A percentile compares a stretch with the other conserved stretches of the same genome.
Evolutionary conservation across 108 stramenopile genomes (phyloP).

Genomic region (Cyclotella atomus): DNA sequence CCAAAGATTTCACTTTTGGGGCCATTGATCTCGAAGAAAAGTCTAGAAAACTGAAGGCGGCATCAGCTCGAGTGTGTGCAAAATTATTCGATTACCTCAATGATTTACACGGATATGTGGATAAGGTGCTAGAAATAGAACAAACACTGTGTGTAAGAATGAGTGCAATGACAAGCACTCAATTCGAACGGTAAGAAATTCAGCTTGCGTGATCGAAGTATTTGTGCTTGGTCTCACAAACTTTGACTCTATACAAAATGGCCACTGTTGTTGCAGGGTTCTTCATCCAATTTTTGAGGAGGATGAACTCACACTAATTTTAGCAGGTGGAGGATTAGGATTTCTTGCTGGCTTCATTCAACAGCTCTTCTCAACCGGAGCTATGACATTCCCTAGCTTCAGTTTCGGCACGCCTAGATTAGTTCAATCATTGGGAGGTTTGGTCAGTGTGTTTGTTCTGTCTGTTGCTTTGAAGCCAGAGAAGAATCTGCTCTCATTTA

Average conservation of each 20-base stretch:
- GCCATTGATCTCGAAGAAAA: conserved; percentile 35
- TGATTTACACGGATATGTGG: conserved; percentile 64
- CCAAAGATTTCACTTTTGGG: conserved; percentile 37
- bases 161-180: conserved; percentile 58
- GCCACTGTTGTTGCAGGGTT: too few species aligned
- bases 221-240: too few species aligned
- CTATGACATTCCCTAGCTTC: conserved; percentile 28
- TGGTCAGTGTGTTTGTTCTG: conserved; percentile 36
- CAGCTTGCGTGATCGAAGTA: too few species aligned
- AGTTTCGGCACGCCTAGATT: conserved; percentile 34
- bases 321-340: conserved; percentile 76
- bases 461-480: conserved; percentile 43
- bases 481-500: conserved; percentile 34
- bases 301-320: conserved; percentile 80
- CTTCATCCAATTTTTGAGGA: conserved; percentile 86
- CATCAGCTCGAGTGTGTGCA: conserved; percentile 33
- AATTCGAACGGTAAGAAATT: too few species aligned
- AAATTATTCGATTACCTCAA: conserved; percentile 46
- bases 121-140: conserved; percentile 63
- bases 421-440: conserved; percentile 28
- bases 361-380: conserved; percentile 53
- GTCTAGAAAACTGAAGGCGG: conserved; percentile 51
- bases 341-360: conserved; percentile 68
- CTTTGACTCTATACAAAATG: too few species aligned
- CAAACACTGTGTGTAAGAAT: conserved; percentile 61